Evolutionary conservation across 306 rosid species (phyloP), one percentile per base, ranked within the genome.

Genomic region (Vigna reflexopilosa): DNA sequence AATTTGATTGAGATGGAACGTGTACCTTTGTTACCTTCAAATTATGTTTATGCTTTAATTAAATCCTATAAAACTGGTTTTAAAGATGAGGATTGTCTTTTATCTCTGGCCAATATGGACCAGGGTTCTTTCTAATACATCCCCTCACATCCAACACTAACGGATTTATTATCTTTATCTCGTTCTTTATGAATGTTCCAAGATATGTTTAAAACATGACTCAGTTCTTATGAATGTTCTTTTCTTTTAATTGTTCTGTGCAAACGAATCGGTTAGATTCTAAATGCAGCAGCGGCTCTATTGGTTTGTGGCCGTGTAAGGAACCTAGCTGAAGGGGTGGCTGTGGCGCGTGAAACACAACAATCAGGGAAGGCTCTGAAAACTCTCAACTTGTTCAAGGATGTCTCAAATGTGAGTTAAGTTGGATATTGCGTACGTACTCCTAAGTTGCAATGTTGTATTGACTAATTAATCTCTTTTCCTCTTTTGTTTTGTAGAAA

Each of bases 211-310:
- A 1, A 36, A 65, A 17, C 70, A 17, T 38, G 30, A 36, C 40
- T 36, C 30, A 54, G 16, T 65, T 73, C 66, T 11, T 20, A 48
- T 63, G 61, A 56, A 45, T 58, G 50, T 5, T 6, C 49, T n/a
- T 9, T 52, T 64, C 22, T 59, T 24, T 14, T 54, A 55, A 49
- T 9, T 61, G n/a, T 55, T 63, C 7, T 45, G 28, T 72, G 30
- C 62, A 9, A 77, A 81, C 80, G 52, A 61, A 50, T 54, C 80
- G 83, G 26, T 34, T 66, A 95, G 98, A 73, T 95, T 86, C 80
- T 93, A 63, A 95, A 93, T 84, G 98, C 98, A 8, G 98, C 93
- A 10, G 99, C 98, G 6, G 91, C 96, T 65, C 91, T 92, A 16
- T 49, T 90, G 76, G 98, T 95, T 14, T 85, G 94, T 24, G 87